Conservation (phyloP, 2,329 filamentous ascomycete species). For the Zelopaecilomyces penicillatus region DNA sequence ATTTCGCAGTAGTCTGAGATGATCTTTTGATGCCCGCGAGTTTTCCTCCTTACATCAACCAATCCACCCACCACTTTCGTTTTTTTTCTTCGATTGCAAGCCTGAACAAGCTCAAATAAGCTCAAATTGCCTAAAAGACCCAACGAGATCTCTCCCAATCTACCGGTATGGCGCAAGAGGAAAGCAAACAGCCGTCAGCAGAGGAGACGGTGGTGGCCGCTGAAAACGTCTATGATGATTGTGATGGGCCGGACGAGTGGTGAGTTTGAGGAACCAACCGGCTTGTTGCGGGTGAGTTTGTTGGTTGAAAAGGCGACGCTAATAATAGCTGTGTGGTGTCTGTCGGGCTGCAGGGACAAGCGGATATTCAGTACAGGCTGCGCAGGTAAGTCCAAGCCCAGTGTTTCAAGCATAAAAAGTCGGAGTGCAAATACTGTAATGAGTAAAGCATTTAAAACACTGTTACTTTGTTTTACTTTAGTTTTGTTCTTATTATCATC, state of each 20-base stretch:
- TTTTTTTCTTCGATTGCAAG: too few species aligned
- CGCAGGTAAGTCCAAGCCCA: slow-evolving; percentile 50
- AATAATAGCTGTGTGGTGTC: slow-evolving; percentile 7
- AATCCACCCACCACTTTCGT: too few species aligned
- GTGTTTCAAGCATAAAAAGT: too few species aligned
- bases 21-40: too few species aligned
- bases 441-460: too few species aligned
- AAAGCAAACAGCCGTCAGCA: slow-evolving; percentile 2
- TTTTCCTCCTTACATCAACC: too few species aligned
- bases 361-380: slow-evolving; percentile 96
- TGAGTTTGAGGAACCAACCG: slow-evolving; percentile 34
- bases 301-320: background rate
- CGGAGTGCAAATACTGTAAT: too few species aligned
- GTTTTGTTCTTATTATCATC: background rate
- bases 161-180: slow-evolving; percentile 2
- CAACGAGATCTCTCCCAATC: too few species aligned
- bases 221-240: slow-evolving; percentile 29
- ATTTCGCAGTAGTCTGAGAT: too few species aligned
- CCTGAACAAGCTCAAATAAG: too few species aligned
- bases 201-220: slow-evolving; percentile 19
- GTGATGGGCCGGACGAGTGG: slow-evolving; percentile 93
- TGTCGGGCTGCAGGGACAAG: slow-evolving; percentile 65
- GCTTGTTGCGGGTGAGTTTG: too few species aligned
- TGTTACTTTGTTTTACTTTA: background rate
- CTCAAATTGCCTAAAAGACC: too few species aligned